Evolutionary conservation across 495 filamentous ascomycete genomes (phyloP).

Genomic region (Daldinia caldariorum): DNA sequence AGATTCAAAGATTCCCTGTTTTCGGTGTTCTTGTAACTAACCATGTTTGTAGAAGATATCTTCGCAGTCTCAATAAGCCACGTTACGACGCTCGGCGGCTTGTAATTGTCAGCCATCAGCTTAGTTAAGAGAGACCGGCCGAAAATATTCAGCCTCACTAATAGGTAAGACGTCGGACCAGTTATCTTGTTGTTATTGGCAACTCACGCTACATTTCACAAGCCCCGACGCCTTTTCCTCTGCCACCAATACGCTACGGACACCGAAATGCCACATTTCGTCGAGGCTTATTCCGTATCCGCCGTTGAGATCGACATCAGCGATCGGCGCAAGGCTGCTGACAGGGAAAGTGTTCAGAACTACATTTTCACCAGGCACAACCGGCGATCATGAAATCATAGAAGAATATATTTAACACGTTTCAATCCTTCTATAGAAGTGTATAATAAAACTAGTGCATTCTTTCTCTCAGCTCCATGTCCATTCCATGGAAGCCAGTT

Average conservation of each 20-base stretch:
- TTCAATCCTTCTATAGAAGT: not conserved
- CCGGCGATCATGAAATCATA: not conserved
- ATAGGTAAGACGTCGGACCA: not conserved
- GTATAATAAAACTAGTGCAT: not conserved
- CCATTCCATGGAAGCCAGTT: not conserved
- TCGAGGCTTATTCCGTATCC: not conserved
- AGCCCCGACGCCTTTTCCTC: not conserved
- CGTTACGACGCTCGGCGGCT: not conserved
- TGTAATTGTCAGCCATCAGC: not conserved
- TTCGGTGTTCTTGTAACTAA: not conserved
- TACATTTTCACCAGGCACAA: constrained; percentile 4
- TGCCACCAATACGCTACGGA: not conserved
- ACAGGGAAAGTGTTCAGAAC: constrained; percentile 1
- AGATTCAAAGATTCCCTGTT: not conserved
- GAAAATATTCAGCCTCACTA: not conserved
- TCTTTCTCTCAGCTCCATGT: not conserved
- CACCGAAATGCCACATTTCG: not conserved
- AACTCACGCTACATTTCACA: not conserved
- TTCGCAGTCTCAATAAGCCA: not conserved
- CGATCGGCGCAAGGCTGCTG: constrained; percentile 23
- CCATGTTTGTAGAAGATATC: not conserved
- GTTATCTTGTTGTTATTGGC: not conserved
- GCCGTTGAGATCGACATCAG: constrained; percentile 15
- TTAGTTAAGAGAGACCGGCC: not conserved
- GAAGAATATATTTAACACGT: not conserved